Conservation (phyloP, 169 alveolate species). For the Eimeria zaria region DNA sequence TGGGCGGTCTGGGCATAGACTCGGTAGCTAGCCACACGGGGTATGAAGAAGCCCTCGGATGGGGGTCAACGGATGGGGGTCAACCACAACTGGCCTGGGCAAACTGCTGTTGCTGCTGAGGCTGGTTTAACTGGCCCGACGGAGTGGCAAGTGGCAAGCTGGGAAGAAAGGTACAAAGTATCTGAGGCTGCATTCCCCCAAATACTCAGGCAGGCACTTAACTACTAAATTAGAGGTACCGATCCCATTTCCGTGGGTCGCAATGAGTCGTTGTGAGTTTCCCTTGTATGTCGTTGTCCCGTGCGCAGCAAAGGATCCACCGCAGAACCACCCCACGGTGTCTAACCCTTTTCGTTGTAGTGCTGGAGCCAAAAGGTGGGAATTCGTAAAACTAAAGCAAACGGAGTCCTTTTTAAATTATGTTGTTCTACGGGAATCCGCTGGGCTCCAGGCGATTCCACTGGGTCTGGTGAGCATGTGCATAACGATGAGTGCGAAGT, state of each 20-base stretch:
- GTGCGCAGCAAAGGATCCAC: background rate
- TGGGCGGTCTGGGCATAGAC: background rate
- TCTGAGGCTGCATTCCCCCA: background rate
- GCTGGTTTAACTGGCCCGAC: background rate
- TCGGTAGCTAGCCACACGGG: background rate
- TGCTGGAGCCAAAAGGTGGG: background rate
- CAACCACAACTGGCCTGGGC: background rate
- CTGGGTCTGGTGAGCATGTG: background rate
- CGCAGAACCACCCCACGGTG: conserved; percentile 18
- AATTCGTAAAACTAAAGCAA: background rate
- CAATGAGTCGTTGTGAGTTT: background rate
- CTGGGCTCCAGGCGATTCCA: background rate
- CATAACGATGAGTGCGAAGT: background rate
- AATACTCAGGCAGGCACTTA: background rate
- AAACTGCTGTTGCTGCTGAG: background rate
- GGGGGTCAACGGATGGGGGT: background rate
- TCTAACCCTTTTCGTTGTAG: background rate
- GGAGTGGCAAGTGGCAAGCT: background rate
- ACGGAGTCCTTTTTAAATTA: background rate
- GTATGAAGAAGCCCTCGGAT: no score
- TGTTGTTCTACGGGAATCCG: background rate
- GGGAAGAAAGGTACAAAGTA: no score
- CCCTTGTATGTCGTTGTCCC: background rate
- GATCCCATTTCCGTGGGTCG: background rate
- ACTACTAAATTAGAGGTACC: background rate